phyloP scores from a whole-genome alignment of 2,329 filamentous ascomycete species.

The Colletotrichum zoysiae region DNA sequence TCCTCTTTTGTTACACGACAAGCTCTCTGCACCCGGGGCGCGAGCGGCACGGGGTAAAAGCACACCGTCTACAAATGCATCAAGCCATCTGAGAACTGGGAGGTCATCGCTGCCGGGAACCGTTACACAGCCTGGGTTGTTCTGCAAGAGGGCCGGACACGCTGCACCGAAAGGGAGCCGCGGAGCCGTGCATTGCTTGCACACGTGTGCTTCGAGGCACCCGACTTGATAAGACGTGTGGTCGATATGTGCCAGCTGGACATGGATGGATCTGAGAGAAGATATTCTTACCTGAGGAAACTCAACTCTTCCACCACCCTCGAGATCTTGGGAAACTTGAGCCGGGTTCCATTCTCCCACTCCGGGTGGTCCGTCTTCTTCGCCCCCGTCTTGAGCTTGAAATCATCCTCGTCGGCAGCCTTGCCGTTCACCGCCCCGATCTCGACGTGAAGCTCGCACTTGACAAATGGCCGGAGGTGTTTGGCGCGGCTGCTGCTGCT shows the following conservation, averaged over 20 bases:
- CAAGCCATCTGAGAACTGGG: conserved; percentile 24
- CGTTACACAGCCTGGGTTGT: conserved; percentile 1
- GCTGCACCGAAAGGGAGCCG: conserved; percentile 21
- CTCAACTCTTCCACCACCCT: conserved; percentile 77
- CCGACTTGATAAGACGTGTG: conserved; percentile 11
- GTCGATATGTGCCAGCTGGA: conserved; percentile 25
- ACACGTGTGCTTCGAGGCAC: conserved; percentile 5
- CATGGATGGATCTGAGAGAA: conserved; percentile 5
- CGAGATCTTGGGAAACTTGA: conserved; percentile 70
- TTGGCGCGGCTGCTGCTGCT: conserved; percentile 49
- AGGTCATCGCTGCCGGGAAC: conserved; percentile 17
- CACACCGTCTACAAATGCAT: conserved; percentile 19
- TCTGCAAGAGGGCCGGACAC: conserved; percentile 18
- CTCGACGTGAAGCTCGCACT: conserved; percentile 85
- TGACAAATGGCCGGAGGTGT: conserved; percentile 77
- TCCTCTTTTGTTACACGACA: conserved; percentile 15
- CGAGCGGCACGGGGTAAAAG: conserved; percentile 15
- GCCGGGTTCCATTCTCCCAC: conserved; percentile 65
- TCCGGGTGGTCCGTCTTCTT: conserved; percentile 72
- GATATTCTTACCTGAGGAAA: conserved; percentile 74
- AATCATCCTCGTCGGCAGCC: conserved; percentile 63
- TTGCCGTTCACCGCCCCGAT: conserved; percentile 58
- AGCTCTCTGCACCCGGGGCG: background rate
- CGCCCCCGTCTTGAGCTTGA: conserved; percentile 70
- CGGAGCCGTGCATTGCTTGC: conserved; percentile 18